Conservation (phyloP, 306 rosid genomes). For the Luffa aegyptiaca region DNA sequence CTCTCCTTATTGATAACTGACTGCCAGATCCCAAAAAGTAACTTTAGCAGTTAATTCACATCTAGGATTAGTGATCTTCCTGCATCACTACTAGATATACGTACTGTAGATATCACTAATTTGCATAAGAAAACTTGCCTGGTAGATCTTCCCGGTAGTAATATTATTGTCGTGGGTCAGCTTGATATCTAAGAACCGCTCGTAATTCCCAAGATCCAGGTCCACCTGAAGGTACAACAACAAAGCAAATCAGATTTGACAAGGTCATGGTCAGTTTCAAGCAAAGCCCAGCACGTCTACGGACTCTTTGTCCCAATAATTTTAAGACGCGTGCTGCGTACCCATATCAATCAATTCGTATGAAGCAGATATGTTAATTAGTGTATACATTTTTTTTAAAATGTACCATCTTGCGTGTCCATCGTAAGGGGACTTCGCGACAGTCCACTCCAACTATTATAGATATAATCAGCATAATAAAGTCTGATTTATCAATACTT, state of each 20-base stretch:
- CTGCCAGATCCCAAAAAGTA: constrained; percentile 12
- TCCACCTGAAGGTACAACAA: constrained; percentile 60
- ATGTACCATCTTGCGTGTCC: not conserved
- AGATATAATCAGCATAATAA: not conserved
- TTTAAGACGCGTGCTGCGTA: not conserved
- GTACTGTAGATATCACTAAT: not conserved
- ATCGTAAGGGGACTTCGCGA: not conserved
- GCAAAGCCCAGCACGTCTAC: not conserved
- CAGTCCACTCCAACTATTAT: not conserved
- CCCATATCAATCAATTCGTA: not conserved
- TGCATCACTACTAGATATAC: not conserved
- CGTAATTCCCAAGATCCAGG: constrained; percentile 98
- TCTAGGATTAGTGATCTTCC: not conserved
- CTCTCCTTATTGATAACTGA: constrained; percentile 35
- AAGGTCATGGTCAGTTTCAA: not conserved
- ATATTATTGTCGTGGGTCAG: constrained; percentile 86
- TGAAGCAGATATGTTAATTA: not conserved
- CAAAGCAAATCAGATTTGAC: constrained; percentile 14
- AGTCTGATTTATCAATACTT: not conserved
- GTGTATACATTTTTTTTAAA: not conserved
- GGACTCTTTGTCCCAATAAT: not conserved
- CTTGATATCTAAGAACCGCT: constrained; percentile 78
- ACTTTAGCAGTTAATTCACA: not conserved
- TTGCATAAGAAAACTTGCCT: constrained; percentile 40
- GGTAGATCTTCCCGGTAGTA: constrained; percentile 93